Evolutionary conservation across 108 stramenopile genomes (phyloP).

Genomic region (Aurantiochytrium sp.): DNA sequence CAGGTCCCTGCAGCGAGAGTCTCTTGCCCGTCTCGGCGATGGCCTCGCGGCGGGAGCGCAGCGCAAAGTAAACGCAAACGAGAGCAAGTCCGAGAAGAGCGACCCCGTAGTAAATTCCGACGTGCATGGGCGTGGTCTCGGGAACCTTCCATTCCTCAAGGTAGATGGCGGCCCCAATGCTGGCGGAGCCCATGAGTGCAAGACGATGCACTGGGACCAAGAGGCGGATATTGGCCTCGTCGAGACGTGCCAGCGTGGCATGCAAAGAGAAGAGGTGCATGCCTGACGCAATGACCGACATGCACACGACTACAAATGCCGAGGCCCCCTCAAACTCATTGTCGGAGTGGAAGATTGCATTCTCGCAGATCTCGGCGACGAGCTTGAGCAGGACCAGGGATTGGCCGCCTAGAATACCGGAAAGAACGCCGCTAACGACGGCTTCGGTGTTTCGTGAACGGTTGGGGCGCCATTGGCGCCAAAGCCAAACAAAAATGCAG

Average conservation of each 20-base stretch:
- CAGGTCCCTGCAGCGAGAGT: too few relatives aligned
- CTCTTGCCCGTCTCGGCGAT: too few relatives aligned
- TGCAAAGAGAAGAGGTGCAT: background rate
- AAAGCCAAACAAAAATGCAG: background rate
- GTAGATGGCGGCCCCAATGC: background rate
- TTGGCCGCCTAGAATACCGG: background rate
- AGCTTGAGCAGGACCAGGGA: background rate
- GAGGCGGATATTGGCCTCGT: background rate
- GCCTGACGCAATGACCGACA: background rate
- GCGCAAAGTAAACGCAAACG: background rate
- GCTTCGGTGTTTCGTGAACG: background rate
- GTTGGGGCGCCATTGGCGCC: background rate
- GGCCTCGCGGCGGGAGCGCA: too few relatives aligned
- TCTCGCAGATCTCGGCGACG: background rate
- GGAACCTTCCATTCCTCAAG: background rate
- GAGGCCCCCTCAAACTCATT: background rate
- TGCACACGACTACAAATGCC: background rate
- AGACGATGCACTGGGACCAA: background rate
- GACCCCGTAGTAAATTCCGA: background rate
- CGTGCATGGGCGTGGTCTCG: background rate
- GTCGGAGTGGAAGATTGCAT: background rate
- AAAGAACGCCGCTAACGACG: background rate
- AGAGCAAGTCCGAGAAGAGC: background rate
- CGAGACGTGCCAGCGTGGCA: background rate
- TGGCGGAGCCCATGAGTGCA: background rate